These are phyloP conservation scores for Scedosporium minutisporum DNA, from an alignment of 2,329 filamentous ascomycete species.

Conservation along the genomic window DNA sequence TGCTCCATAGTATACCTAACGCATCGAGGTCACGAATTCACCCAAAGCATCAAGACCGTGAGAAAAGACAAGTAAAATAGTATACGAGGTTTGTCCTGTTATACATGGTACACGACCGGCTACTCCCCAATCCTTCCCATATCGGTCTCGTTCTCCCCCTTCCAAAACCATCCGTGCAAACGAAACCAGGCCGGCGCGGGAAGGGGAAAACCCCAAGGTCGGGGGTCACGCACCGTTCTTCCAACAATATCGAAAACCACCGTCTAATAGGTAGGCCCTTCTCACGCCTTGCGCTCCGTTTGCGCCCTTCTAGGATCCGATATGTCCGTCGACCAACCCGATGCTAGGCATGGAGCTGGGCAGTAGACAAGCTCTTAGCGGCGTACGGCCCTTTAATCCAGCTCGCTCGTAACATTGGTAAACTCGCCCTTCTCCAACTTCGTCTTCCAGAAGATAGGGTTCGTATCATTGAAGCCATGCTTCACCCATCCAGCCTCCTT, in stretches of 20 bases:
- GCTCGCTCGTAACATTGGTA: conserved; percentile 77
- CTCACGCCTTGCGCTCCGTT: no score
- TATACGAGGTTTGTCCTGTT: conserved; percentile 12
- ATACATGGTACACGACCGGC: conserved; percentile 17
- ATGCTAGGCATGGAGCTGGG: neutral
- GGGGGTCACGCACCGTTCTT: neutral
- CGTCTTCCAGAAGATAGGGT: conserved; percentile 99
- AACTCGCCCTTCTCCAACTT: conserved; percentile 99
- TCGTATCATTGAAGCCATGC: conserved; percentile 96
- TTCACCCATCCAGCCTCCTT: conserved; percentile 99
- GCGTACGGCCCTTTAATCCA: conserved; percentile 37
- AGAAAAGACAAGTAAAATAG: conserved; percentile 14
- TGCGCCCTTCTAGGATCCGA: no score
- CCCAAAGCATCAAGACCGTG: neutral
- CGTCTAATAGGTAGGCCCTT: no score
- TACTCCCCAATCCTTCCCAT: neutral
- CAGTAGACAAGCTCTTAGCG: no score
- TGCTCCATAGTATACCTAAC: neutral
- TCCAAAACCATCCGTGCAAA: neutral
- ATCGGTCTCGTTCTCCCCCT: neutral
- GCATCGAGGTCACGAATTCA: neutral
- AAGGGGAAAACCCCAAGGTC: neutral
- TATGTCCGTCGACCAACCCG: no score
- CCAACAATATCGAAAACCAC: neutral
- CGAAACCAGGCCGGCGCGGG: neutral